phyloP scores from a whole-genome alignment of 2,329 filamentous ascomycete species.

The Aspergillus unguis region DNA sequence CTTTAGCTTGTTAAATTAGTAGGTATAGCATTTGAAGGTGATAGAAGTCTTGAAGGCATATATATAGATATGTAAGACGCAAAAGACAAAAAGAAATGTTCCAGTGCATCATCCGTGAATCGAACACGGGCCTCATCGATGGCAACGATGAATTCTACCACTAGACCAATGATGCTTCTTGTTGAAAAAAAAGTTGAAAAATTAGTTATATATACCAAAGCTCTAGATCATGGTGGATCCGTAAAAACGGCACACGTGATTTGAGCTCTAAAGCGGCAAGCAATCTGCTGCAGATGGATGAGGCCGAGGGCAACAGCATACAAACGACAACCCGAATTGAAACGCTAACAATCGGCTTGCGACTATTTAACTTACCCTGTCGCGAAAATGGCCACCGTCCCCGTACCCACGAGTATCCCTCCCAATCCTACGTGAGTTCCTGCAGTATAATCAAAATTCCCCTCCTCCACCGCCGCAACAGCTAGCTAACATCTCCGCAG shows the following conservation, averaged over 20 bases:
- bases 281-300: constrained; percentile 1
- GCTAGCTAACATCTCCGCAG: constrained; percentile 24
- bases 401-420: constrained; percentile 27
- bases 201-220: not conserved
- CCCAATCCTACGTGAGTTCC: constrained; percentile 41
- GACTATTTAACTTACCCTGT: constrained; percentile 13
- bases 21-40: not conserved
- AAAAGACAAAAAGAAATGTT: not conserved
- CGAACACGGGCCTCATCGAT: constrained; percentile 48
- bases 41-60: not conserved
- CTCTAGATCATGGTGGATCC: not conserved
- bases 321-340: not conserved
- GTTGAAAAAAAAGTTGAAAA: not conserved
- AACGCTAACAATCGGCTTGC: constrained; percentile 4
- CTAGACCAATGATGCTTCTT: constrained; percentile 43
- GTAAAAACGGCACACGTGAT: constrained; percentile 1
- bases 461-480: not conserved
- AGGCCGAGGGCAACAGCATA: constrained; percentile 3
- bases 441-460: not conserved
- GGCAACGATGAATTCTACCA: constrained; percentile 47
- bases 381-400: constrained; percentile 38
- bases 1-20: constrained; percentile 14
- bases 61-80: not conserved
- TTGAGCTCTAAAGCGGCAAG: constrained; percentile 11
- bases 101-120: constrained; percentile 45